Evolutionary conservation across 2,329 filamentous ascomycete species (phyloP).

Genomic region (Podosphaera fusca): DNA sequence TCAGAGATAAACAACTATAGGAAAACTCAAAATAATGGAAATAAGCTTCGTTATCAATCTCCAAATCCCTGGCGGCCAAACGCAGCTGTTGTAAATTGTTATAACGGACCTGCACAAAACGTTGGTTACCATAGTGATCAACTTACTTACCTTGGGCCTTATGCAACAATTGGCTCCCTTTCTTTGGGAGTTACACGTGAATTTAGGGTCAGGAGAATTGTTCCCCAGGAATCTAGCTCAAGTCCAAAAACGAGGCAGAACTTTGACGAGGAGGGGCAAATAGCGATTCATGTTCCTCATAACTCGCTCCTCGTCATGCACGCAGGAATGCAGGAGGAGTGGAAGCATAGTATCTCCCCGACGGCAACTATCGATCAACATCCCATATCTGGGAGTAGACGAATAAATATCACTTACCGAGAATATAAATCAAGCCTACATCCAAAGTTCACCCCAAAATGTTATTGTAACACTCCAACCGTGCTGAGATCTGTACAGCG

Average conservation of each 20-base stretch:
- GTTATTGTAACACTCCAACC: conserved; percentile 45
- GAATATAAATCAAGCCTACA: conserved; percentile 60
- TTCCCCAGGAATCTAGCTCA: conserved; percentile 29
- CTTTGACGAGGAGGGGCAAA: conserved; percentile 55
- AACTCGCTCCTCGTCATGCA: conserved; percentile 93
- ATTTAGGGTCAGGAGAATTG: conserved; percentile 62
- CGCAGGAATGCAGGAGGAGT: conserved; percentile 90
- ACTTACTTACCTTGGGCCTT: conserved; percentile 76
- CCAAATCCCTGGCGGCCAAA: conserved; percentile 59
- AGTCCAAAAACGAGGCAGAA: conserved; percentile 17
- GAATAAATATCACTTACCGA: conserved; percentile 88
- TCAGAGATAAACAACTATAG: conserved; percentile 51
- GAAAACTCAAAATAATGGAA: conserved; percentile 35
- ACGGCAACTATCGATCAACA: conserved; percentile 62
- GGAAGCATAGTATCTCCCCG: conserved; percentile 73
- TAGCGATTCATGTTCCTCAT: conserved; percentile 80
- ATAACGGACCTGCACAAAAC: conserved; percentile 54
- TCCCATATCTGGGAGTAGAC: conserved; percentile 51
- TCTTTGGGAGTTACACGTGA: conserved; percentile 83
- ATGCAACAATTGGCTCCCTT: conserved; percentile 69
- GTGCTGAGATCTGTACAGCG: conserved; percentile 58
- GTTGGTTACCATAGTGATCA: conserved; percentile 90
- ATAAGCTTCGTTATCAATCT: conserved; percentile 59
- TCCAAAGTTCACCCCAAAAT: conserved; percentile 55
- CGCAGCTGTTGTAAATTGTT: conserved; percentile 87